Evolutionary conservation across 164 flowering plant genomes (phyloP).

Genomic region (Buxus sempervirens): DNA sequence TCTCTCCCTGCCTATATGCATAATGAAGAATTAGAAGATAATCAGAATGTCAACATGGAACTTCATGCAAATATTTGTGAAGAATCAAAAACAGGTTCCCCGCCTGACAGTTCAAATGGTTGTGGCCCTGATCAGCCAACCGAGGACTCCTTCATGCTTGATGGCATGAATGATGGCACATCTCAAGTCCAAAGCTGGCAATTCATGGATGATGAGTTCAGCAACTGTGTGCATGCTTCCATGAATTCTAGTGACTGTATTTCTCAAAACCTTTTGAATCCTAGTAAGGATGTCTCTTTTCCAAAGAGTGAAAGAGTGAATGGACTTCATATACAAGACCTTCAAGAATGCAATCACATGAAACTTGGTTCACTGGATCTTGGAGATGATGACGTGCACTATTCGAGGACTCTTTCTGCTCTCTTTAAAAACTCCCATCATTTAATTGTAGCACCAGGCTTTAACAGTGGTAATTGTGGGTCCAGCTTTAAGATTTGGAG

Average conservation of each 20-base stretch:
- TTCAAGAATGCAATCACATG: conserved; percentile 38
- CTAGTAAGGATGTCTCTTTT: conserved; percentile 24
- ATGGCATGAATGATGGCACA: conserved; percentile 43
- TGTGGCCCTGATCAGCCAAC: conserved; percentile 42
- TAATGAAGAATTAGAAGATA: conserved; percentile 26
- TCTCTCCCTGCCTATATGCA: conserved; percentile 10
- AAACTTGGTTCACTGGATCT: conserved; percentile 40
- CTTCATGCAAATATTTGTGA: conserved; percentile 21
- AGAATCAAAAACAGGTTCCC: conserved; percentile 35
- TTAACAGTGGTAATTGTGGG: conserved; percentile 18
- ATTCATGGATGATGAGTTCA: conserved; percentile 60
- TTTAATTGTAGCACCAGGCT: conserved; percentile 27
- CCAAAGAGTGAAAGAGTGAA: conserved; percentile 24
- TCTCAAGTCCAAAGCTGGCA: conserved; percentile 73
- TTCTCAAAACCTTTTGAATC: conserved; percentile 51
- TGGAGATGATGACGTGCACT: conserved; percentile 49
- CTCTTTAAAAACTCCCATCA: conserved; percentile 41
- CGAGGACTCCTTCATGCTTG: conserved; percentile 58
- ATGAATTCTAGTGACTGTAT: conserved; percentile 60
- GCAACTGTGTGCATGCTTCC: conserved; percentile 48
- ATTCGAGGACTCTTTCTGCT: conserved; percentile 48
- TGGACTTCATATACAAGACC: conserved; percentile 23
- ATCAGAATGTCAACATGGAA: conserved; percentile 19
- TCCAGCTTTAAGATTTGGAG: conserved; percentile 68
- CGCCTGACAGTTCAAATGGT: conserved; percentile 46